A percentile compares a stretch with the other conserved stretches of the same genome.
These are phyloP conservation scores for Solanum aculeatissimum DNA, from an alignment of 305 asterid genomes.

Conservation along the genomic window DNA sequence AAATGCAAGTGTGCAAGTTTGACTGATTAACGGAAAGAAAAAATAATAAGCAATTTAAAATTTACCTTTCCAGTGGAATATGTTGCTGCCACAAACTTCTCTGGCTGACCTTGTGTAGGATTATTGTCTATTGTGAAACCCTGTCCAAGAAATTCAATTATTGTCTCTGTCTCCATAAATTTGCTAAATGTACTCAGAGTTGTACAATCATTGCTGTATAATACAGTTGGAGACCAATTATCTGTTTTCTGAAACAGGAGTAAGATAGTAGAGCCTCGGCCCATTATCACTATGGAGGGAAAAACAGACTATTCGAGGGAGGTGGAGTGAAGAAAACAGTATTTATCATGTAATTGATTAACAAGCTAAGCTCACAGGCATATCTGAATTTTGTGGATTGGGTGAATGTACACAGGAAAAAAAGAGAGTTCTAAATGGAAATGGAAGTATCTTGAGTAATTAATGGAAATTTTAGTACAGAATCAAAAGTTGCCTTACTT, in stretches of 20 bases:
- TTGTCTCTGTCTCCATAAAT: background rate
- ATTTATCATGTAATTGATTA: background rate
- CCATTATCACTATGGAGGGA: background rate
- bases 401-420: background rate
- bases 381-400: background rate
- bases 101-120: slow-evolving; percentile 40
- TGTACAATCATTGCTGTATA: background rate
- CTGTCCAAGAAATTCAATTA: slow-evolving; percentile 24
- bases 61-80: slow-evolving; percentile 83
- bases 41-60: background rate
- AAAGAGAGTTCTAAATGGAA: background rate
- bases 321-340: background rate
- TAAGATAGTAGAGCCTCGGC: background rate
- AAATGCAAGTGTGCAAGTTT: background rate
- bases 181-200: background rate
- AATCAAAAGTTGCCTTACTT: background rate
- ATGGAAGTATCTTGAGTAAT: background rate
- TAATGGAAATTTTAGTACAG: background rate
- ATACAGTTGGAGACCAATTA: background rate
- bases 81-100: slow-evolving; percentile 75
- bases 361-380: background rate
- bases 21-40: background rate
- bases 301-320: background rate
- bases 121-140: slow-evolving; percentile 70
- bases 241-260: background rate